A percentile compares a stretch with the other conserved stretches of the same genome.
phyloP scores from a whole-genome alignment of 768 basidiomycete genomes.

The Podaxis sp. region DNA sequence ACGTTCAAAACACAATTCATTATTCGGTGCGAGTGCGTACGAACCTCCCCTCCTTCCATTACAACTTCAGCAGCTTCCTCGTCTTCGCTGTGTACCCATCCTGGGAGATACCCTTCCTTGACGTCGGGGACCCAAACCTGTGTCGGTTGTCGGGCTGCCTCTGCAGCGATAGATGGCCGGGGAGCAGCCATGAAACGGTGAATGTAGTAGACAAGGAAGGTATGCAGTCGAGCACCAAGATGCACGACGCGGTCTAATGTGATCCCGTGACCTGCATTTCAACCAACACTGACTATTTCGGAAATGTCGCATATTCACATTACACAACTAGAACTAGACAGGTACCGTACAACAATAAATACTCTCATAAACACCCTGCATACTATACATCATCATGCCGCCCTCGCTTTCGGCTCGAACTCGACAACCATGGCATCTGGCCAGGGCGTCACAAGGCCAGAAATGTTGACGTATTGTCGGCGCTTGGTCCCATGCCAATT shows the following conservation, averaged over 20 bases:
- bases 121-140: constrained; percentile 97
- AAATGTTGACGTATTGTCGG: constrained; percentile 34
- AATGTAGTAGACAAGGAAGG: background rate
- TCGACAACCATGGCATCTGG: constrained; percentile 44
- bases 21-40: constrained; percentile 20
- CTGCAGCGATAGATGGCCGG: constrained; percentile 53
- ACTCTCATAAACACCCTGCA: background rate
- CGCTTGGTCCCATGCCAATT: constrained; percentile 29
- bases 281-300: constrained; percentile 16
- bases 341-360: constrained; percentile 5
- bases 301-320: constrained; percentile 3
- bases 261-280: constrained; percentile 18
- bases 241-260: constrained; percentile 11
- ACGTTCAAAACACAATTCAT: constrained; percentile 3
- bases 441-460: constrained; percentile 41
- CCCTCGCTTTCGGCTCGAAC: constrained; percentile 13
- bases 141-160: constrained; percentile 82
- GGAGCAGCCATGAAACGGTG: constrained; percentile 43
- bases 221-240: background rate
- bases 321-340: constrained; percentile 1
- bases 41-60: constrained; percentile 83
- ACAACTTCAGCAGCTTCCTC: constrained; percentile 81
- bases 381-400: background rate
- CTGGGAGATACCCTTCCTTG: constrained; percentile 89
- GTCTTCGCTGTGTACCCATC: constrained; percentile 89